Evolutionary conservation across 2,329 filamentous ascomycete species (phyloP).

Genomic region (Teratosphaeria destructans): DNA sequence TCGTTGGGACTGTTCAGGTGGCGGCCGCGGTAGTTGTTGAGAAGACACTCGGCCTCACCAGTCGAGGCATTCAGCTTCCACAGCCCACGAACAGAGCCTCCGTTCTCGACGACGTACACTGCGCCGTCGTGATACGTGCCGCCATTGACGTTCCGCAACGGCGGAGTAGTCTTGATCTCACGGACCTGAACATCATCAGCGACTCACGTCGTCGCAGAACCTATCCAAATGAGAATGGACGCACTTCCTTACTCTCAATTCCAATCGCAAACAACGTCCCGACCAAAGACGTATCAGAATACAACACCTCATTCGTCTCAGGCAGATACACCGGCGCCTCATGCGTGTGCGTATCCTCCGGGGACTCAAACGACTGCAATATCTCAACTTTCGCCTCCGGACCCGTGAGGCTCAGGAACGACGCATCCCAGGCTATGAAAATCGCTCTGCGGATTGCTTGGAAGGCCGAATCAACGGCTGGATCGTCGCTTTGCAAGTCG

Average conservation of each 20-base stretch:
- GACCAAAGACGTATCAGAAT: slow-evolving; percentile 15
- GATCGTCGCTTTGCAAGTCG: slow-evolving; percentile 9
- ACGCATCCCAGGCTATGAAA: slow-evolving; percentile 18
- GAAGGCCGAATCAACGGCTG: slow-evolving; percentile 5
- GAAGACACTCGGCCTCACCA: slow-evolving; percentile 23
- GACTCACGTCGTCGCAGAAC: not conserved
- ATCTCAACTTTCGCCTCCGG: slow-evolving; percentile 14
- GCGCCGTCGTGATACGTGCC: slow-evolving; percentile 14
- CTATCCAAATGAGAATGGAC: not conserved
- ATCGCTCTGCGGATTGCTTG: slow-evolving; percentile 10
- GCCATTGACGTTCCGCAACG: slow-evolving; percentile 17
- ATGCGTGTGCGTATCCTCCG: slow-evolving; percentile 11
- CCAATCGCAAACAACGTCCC: slow-evolving; percentile 16
- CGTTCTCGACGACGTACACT: slow-evolving; percentile 17
- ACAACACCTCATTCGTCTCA: slow-evolving; percentile 16
- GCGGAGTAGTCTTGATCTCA: slow-evolving; percentile 11
- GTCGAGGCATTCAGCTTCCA: slow-evolving; percentile 10
- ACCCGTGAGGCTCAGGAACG: slow-evolving; percentile 18
- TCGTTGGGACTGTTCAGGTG: slow-evolving; percentile 53
- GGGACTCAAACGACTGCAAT: slow-evolving; percentile 12
- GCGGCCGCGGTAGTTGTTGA: slow-evolving; percentile 52
- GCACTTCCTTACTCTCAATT: slow-evolving; percentile 11
- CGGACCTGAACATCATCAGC: slow-evolving; percentile 3
- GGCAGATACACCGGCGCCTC: slow-evolving; percentile 19
- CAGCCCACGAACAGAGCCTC: slow-evolving; percentile 12